phyloP scores from a whole-genome alignment of 2,329 filamentous ascomycete genomes.

The Sporothrix euskadiensis region DNA sequence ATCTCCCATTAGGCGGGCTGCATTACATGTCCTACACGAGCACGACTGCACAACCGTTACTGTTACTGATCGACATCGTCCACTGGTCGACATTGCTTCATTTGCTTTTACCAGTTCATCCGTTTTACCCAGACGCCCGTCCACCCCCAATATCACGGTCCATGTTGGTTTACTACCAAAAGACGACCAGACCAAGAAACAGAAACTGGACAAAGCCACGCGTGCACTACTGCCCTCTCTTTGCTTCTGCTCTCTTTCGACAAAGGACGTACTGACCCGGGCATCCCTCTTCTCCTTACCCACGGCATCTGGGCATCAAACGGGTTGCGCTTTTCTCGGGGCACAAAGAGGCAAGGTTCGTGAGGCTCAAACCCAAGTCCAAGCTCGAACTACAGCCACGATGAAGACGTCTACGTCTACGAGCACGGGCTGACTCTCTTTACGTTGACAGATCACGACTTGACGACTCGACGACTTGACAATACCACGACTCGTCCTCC shows the following conservation, averaged over 20 bases:
- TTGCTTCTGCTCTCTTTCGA: not conserved
- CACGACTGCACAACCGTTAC: not conserved
- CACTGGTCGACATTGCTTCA: not conserved
- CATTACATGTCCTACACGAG: not conserved
- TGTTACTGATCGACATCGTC: not conserved
- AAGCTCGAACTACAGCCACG: not conserved
- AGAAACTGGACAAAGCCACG: not conserved
- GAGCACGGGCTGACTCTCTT: not conserved
- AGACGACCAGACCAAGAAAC: not conserved
- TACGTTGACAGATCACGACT: too few species aligned
- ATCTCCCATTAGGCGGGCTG: conserved; percentile 3
- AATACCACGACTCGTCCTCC: not conserved
- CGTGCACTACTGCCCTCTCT: not conserved
- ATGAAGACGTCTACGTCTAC: not conserved
- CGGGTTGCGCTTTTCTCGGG: not conserved
- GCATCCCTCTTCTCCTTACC: not conserved
- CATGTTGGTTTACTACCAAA: not conserved
- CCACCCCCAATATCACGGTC: not conserved
- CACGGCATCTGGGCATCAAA: not conserved
- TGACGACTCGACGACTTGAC: too few species aligned
- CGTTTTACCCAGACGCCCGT: conserved; percentile 2
- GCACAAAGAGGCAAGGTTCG: not conserved
- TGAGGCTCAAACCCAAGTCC: not conserved
- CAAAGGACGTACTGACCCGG: not conserved
- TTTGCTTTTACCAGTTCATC: not conserved